Evolutionary conservation across 2,329 filamentous ascomycete genomes (phyloP).

Genomic region (Cordyceps cicadae): DNA sequence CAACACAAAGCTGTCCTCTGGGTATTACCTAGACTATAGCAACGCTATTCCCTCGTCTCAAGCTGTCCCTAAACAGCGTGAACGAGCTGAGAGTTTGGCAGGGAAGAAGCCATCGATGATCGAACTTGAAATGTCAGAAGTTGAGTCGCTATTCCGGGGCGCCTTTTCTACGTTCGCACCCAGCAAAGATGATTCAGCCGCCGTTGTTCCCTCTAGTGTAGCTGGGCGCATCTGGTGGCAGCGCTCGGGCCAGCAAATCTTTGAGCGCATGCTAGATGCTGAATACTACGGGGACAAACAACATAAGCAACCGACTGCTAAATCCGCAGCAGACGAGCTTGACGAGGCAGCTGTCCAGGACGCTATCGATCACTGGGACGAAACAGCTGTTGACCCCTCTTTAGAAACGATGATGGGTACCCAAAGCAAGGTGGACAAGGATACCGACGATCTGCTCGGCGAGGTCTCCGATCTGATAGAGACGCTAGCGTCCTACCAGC

Average conservation of each 20-base stretch:
- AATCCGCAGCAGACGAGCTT: conserved; percentile 28
- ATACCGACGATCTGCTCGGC: conserved; percentile 60
- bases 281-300: conserved; percentile 36
- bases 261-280: conserved; percentile 54
- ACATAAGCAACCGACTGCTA: conserved; percentile 27
- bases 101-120: conserved; percentile 48
- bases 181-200: conserved; percentile 62
- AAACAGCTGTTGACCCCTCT: conserved; percentile 48
- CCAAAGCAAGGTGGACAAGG: conserved; percentile 53
- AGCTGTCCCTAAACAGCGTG: conserved; percentile 56
- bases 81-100: conserved; percentile 60
- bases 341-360: conserved; percentile 46
- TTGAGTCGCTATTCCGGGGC: conserved; percentile 66
- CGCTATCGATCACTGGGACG: conserved; percentile 51
- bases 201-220: conserved; percentile 59
- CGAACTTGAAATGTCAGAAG: conserved; percentile 54
- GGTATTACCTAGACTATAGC: conserved; percentile 63
- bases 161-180: conserved; percentile 77
- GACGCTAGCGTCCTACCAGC: conserved; percentile 69
- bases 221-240: conserved; percentile 72
- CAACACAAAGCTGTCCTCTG: conserved; percentile 55
- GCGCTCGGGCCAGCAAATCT: conserved; percentile 55
- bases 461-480: conserved; percentile 70
- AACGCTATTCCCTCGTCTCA: conserved; percentile 50
- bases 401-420: conserved; percentile 44